phyloP scores from a whole-genome alignment of 169 alveolate genomes.

The Plasmodium berghei region DNA sequence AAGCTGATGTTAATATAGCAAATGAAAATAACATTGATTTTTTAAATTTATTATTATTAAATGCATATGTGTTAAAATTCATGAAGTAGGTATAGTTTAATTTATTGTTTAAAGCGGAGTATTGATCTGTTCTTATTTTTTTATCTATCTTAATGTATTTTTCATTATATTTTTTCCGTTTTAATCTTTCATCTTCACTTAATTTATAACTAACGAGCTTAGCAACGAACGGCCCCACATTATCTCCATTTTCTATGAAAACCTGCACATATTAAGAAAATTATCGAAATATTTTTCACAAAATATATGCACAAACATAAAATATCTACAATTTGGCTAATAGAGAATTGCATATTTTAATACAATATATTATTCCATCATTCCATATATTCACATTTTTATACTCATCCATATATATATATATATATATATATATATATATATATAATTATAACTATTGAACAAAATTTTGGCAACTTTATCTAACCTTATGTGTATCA shows the following conservation, averaged over 20 bases:
- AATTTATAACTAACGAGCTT: conserved; percentile 50
- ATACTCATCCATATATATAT: neutral
- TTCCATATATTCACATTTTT: neutral
- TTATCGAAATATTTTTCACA: too few species aligned
- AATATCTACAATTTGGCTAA: too few species aligned
- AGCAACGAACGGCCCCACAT: conserved; percentile 86
- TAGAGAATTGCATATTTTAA: too few species aligned
- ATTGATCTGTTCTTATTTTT: conserved; percentile 15
- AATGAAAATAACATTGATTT: conserved; percentile 30
- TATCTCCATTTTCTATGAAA: conserved; percentile 84
- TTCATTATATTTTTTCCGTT: conserved; percentile 56
- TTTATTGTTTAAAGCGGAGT: conserved; percentile 11
- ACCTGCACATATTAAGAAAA: conserved; percentile 44
- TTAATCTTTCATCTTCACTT: conserved; percentile 61
- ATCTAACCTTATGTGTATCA: conserved; percentile 88
- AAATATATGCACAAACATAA: neutral
- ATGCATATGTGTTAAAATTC: conserved; percentile 2
- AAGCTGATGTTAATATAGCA: conserved; percentile 41
- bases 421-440: neutral
- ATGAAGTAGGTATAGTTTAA: conserved; percentile 1
- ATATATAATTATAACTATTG: neutral
- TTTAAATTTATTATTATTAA: neutral
- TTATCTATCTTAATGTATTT: conserved; percentile 60
- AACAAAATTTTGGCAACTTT: neutral
- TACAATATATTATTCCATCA: too few species aligned